These are phyloP conservation scores for Alternaria burnsii DNA, from an alignment of 2,329 filamentous ascomycete genomes.

Conservation along the genomic window DNA sequence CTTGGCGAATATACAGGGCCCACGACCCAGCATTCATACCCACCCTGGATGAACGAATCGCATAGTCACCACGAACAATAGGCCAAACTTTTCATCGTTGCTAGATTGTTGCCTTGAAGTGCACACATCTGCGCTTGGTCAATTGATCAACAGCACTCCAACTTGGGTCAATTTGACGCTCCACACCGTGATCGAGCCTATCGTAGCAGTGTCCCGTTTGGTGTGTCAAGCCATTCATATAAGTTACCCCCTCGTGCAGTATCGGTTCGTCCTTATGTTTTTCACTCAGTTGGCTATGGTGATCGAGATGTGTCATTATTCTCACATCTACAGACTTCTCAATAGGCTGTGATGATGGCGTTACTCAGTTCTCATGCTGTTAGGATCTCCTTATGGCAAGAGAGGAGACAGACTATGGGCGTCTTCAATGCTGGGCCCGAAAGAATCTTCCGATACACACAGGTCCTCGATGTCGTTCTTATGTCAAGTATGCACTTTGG, in stretches of 20 bases:
- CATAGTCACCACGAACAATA: not conserved
- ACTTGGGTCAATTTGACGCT: not conserved
- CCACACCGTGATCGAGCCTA: not conserved
- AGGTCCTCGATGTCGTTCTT: not conserved
- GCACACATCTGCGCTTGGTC: not conserved
- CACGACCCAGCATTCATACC: constrained; percentile 26
- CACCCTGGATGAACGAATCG: constrained; percentile 20
- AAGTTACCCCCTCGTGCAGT: not conserved
- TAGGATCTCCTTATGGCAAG: not conserved
- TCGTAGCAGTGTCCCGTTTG: not conserved
- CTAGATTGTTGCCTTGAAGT: not conserved
- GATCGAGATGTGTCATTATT: not conserved
- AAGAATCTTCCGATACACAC: not conserved
- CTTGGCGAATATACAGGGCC: constrained; percentile 23
- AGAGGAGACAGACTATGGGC: not conserved
- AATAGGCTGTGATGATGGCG: not conserved
- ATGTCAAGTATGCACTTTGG: not conserved
- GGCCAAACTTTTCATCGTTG: not conserved
- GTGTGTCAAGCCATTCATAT: not conserved
- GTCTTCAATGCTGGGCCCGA: not conserved
- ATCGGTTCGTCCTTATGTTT: not conserved
- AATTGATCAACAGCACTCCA: not conserved
- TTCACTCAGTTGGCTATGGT: not conserved
- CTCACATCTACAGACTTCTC: not conserved
- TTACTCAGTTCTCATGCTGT: not conserved